A percentile compares a stretch with the other conserved stretches of the same genome.
Evolutionary conservation across 83 land plant species (phyloP).

Genomic region (Picea mariana): DNA sequence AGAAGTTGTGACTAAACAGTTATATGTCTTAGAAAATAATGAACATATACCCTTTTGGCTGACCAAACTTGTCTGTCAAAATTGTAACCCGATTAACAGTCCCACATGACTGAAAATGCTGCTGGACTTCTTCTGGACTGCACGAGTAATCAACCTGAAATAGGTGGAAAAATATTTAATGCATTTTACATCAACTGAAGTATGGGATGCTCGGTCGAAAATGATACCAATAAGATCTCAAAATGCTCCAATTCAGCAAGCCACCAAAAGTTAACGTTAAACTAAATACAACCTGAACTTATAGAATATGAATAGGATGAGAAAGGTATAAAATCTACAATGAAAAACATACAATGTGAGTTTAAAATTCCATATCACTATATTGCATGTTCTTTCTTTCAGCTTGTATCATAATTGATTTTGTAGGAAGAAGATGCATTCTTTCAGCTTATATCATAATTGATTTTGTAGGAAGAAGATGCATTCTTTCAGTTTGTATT

Average conservation of each 20-base stretch:
- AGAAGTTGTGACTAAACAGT: not conserved
- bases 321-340: not conserved
- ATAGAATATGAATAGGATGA: not conserved
- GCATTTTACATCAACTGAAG: not conserved
- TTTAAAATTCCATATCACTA: not conserved
- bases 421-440: not conserved
- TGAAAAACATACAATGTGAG: not conserved
- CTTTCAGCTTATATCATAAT: not conserved
- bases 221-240: not conserved
- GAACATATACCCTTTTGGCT: constrained; percentile 61
- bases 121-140: constrained; percentile 96
- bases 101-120: constrained; percentile 97
- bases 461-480: not conserved
- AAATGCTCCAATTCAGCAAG: not conserved
- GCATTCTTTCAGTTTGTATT: not conserved
- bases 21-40: not conserved
- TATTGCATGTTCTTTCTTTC: not conserved
- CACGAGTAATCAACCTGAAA: constrained; percentile 93
- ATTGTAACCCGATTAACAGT: constrained; percentile 93
- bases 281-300: not conserved
- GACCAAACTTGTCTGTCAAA: constrained; percentile 92
- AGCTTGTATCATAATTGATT: not conserved
- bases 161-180: not conserved
- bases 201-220: not conserved
- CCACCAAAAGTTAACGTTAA: not conserved